Evolutionary conservation across 495 filamentous ascomycete genomes (phyloP).

Genomic region (Bathelium albidoporum): DNA sequence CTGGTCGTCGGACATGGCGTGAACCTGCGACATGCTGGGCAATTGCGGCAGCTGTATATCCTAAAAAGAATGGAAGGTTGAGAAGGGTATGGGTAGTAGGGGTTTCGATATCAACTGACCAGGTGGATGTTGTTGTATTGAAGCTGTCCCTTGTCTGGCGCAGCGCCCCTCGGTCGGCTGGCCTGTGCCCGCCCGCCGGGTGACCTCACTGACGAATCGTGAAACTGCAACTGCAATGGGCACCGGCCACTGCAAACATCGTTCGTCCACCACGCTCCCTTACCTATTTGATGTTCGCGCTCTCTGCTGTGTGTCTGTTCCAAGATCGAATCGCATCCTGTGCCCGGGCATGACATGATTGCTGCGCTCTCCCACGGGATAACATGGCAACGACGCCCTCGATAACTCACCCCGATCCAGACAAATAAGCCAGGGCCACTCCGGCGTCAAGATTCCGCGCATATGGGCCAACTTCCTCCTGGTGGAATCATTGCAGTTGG

Average conservation of each 20-base stretch:
- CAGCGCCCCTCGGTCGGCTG: background rate
- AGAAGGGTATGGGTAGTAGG: background rate
- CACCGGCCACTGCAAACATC: background rate
- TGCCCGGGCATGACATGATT: background rate
- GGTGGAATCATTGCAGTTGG: constrained; percentile 9
- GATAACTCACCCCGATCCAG: background rate
- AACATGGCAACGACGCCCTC: background rate
- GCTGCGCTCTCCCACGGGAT: background rate
- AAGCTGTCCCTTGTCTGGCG: background rate
- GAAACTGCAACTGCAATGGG: constrained; percentile 4
- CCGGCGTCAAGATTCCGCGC: background rate
- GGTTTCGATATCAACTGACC: background rate
- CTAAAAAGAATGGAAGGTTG: background rate
- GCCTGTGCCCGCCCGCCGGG: background rate
- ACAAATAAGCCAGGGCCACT: background rate
- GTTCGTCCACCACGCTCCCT: background rate
- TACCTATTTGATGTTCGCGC: background rate
- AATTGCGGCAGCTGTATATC: background rate
- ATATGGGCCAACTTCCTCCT: constrained; percentile 5
- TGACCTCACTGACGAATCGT: constrained; percentile 5
- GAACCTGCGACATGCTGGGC: constrained; percentile 74
- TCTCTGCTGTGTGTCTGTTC: background rate
- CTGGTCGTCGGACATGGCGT: constrained; percentile 96
- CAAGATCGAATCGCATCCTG: background rate
- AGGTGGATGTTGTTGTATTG: background rate